A percentile compares a stretch with the other conserved stretches of the same genome.
phyloP scores from a whole-genome alignment of 2,329 filamentous ascomycete species.

The Aspergillus persii region DNA sequence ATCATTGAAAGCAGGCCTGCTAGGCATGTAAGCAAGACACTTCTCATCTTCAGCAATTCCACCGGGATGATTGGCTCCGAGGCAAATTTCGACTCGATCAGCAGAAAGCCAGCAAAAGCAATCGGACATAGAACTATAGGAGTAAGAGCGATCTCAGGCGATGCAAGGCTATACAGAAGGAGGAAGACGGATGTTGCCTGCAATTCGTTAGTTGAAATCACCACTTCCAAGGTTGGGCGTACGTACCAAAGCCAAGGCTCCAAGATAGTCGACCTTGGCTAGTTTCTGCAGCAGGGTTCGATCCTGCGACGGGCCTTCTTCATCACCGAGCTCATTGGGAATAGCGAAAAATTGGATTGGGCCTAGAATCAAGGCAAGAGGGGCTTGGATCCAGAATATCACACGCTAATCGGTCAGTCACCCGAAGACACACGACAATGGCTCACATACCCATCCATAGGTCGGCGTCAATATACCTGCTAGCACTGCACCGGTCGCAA shows the following conservation, averaged over 20 bases:
- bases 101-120: slow-evolving; percentile 56
- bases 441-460: slow-evolving; percentile 65
- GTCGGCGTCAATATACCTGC: slow-evolving; percentile 62
- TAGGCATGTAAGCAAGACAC: slow-evolving; percentile 70
- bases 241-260: slow-evolving; percentile 66
- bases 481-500: slow-evolving; percentile 69
- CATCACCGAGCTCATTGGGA: slow-evolving; percentile 46
- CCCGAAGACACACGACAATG: not conserved
- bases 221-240: slow-evolving; percentile 22
- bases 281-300: slow-evolving; percentile 54
- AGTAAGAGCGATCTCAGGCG: slow-evolving; percentile 58
- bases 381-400: slow-evolving; percentile 71
- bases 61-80: slow-evolving; percentile 73
- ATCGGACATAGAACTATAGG: slow-evolving; percentile 61
- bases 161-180: slow-evolving; percentile 68
- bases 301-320: slow-evolving; percentile 36
- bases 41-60: slow-evolving; percentile 65
- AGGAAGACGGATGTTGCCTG: slow-evolving; percentile 65
- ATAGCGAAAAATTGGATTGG: slow-evolving; percentile 64
- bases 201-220: slow-evolving; percentile 5
- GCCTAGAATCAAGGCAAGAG: slow-evolving; percentile 61
- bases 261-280: slow-evolving; percentile 69
- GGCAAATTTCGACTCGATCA: slow-evolving; percentile 64
- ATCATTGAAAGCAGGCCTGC: slow-evolving; percentile 77
- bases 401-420: slow-evolving; percentile 52